Percentiles rank a stretch among this genome's conserved stretches.
Evolutionary conservation across 2,329 filamentous ascomycete genomes (phyloP).

Genomic region (Cladobotryum mycophilum): DNA sequence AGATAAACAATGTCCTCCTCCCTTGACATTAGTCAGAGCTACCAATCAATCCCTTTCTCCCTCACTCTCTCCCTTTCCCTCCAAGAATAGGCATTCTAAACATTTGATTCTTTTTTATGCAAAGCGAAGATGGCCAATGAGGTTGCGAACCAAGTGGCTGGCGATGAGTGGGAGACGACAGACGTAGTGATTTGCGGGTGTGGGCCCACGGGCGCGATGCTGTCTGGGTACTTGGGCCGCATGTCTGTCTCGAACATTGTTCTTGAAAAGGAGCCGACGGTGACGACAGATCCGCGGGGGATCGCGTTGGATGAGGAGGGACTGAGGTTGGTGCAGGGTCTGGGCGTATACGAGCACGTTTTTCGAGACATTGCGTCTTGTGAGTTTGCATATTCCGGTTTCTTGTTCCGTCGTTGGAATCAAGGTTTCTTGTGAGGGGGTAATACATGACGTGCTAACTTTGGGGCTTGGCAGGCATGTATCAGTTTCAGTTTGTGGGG

Average conservation of each 20-base stretch:
- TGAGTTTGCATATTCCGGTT: too few relatives aligned
- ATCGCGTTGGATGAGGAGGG: conserved; percentile 27
- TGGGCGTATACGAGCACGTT: conserved; percentile 19
- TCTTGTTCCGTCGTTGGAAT: too few relatives aligned
- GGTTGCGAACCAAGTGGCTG: too few relatives aligned
- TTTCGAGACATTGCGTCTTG: conserved; percentile 13
- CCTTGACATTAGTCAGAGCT: too few relatives aligned
- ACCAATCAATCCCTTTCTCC: too few relatives aligned
- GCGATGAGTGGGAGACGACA: conserved; percentile 12
- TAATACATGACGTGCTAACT: too few relatives aligned
- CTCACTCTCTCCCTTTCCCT: too few relatives aligned
- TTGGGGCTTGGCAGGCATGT: conserved; percentile 11
- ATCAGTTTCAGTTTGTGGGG: conserved; percentile 13
- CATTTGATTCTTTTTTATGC: too few relatives aligned
- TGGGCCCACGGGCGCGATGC: conserved; percentile 22
- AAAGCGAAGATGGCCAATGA: too few relatives aligned
- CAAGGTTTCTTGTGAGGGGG: too few relatives aligned
- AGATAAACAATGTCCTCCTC: too few relatives aligned
- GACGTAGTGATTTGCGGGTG: conserved; percentile 21
- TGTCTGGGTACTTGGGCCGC: conserved; percentile 16
- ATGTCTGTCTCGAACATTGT: conserved; percentile 15
- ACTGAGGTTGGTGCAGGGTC: conserved; percentile 19
- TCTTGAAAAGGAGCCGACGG: conserved; percentile 20
- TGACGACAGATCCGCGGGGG: conserved; percentile 24
- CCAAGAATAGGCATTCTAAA: too few relatives aligned